A percentile compares a stretch with the other conserved stretches of the same genome.
Evolutionary conservation across 148 eudicot species (phyloP).

Genomic region (Dysphania ambrosioides): DNA sequence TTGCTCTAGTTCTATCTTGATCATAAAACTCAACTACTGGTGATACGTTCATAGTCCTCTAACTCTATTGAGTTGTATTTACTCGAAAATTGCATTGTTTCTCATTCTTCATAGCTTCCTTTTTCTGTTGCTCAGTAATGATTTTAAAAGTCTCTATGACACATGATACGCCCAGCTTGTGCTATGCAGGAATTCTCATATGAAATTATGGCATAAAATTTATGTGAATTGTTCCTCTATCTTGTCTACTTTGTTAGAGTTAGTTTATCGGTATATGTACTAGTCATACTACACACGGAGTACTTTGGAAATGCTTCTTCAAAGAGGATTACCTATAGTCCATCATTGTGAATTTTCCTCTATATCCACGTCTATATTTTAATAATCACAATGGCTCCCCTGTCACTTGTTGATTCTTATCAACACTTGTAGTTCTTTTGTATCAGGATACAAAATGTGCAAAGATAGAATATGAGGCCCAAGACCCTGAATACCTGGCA

Average conservation of each 20-base stretch:
- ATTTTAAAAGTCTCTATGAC: not conserved
- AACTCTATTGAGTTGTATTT: not conserved
- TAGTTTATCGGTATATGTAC: no score
- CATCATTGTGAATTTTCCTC: not conserved
- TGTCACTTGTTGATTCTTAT: not conserved
- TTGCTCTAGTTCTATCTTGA: not conserved
- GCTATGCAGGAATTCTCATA: no score
- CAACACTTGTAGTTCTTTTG: not conserved
- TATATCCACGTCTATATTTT: no score
- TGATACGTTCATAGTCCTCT: not conserved
- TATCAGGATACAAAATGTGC: slow-evolving; percentile 40
- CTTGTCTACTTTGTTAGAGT: no score
- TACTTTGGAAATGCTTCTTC: no score
- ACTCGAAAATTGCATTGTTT: not conserved
- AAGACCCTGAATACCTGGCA: slow-evolving; percentile 36
- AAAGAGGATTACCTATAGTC: no score
- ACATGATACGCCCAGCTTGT: not conserved
- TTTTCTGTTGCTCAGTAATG: not conserved
- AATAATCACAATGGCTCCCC: not conserved
- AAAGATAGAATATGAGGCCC: slow-evolving; percentile 11
- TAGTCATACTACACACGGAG: no score
- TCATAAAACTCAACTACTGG: not conserved
- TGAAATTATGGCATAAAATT: no score
- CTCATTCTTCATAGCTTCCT: not conserved
- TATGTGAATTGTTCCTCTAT: no score